phyloP scores from a whole-genome alignment of 73 alveolate genomes.

The Durusdinium trenchii region DNA sequence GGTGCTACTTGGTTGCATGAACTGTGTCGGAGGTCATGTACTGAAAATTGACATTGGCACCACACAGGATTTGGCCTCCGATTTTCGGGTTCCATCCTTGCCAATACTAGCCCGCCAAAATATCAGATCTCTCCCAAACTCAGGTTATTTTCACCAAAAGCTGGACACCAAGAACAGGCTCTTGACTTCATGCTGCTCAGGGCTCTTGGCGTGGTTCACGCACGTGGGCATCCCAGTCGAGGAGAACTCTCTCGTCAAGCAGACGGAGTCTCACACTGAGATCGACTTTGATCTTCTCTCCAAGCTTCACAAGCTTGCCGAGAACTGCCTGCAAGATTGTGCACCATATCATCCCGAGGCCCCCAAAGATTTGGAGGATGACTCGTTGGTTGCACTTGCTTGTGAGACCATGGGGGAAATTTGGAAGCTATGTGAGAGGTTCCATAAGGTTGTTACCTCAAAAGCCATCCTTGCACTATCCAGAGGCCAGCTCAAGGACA shows the following conservation, averaged over 20 bases:
- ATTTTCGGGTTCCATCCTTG: too few relatives aligned
- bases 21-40: too few relatives aligned
- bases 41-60: not conserved
- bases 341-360: not conserved
- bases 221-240: not conserved
- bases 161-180: not conserved
- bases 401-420: not conserved
- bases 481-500: not conserved
- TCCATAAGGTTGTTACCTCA: not conserved
- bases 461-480: not conserved
- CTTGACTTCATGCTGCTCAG: not conserved
- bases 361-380: not conserved
- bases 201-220: not conserved
- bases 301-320: not conserved
- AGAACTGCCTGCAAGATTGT: not conserved
- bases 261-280: not conserved
- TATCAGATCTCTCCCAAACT: not conserved
- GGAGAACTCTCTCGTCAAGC: not conserved
- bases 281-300: not conserved
- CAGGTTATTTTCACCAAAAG: not conserved
- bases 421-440: not conserved
- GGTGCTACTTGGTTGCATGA: not conserved
- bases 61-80: too few relatives aligned
- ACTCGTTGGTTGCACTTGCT: not conserved
- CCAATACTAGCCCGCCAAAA: too few relatives aligned